Base-by-base conservation (phyloP, 139 green algal species). In the Ettlia oleoabundans region DNA sequence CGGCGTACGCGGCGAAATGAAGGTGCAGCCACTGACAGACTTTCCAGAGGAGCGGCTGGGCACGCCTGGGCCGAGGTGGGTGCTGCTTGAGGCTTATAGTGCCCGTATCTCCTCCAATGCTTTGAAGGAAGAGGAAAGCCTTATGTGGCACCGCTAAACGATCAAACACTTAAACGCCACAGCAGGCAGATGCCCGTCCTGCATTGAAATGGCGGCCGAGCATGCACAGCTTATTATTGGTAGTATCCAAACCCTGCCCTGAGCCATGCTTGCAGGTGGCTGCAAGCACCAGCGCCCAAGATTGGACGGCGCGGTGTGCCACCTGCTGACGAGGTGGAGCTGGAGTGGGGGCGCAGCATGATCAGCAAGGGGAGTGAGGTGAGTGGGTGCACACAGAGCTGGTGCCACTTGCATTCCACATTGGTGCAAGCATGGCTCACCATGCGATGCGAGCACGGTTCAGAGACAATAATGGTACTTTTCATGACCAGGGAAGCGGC, bases 21-120 rank as follows among this genome's bases (percentile, higher is more conserved):
- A 88, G 63, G 80, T 92, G 26, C 74, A 90, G 35, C 76, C 89
- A 1, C 70, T 89, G 6, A 93, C 89, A 55, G 89, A 93, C 64
- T 91, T 84, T 28, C 79, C 89, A 26, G 76, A 88, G 37, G 85
- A 93, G 18, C 69, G 89, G 19, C 55, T 93, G 53, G 72, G 77
- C 22, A 52, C 30, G 3, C 75, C 86, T 22, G 89, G 89, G 42
- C 38, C 58, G 0, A 82, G 82, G 87, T 90, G 70, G n/a, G n/a
- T 2, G 35, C 7, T 37, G 40, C 30, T 7, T 35, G 28, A n/a
- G 58, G 6, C 24, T 19, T 10, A 8, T 24, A 66, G 6, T 35
- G 58, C 21, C 10, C 24, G 10, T 30, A n/a, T n/a, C n/a, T n/a
- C n/a, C n/a, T n/a, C n/a, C n/a, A n/a, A n/a, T n/a, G n/a, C n/a